Conservation (phyloP, 192 early-diverging fungal genomes). For the Mortierella claussenii region DNA sequence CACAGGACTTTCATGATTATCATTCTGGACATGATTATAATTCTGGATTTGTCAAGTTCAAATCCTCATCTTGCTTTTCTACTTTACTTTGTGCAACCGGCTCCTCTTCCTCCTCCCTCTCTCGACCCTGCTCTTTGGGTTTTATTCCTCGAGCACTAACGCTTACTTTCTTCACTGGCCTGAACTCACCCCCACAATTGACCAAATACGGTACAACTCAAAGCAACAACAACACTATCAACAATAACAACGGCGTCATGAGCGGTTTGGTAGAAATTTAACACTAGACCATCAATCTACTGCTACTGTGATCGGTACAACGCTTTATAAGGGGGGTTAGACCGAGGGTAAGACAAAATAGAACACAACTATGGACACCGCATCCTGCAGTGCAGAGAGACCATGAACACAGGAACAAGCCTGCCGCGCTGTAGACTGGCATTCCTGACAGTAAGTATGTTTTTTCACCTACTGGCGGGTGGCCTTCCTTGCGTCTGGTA, state of each 20-base stretch:
- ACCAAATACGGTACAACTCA: conserved; percentile 12
- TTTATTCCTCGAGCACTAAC: not conserved
- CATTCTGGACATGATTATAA: not conserved
- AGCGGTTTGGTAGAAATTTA: not conserved
- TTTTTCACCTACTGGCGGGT: no score
- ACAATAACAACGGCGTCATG: not conserved
- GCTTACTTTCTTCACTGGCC: not conserved
- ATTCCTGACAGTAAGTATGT: no score
- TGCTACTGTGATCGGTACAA: not conserved
- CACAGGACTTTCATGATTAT: no score
- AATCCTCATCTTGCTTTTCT: not conserved
- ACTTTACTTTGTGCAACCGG: not conserved
- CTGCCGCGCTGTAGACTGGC: no score
- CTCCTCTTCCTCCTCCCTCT: not conserved
- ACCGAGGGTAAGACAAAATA: not conserved
- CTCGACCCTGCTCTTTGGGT: not conserved
- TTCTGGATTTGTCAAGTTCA: not conserved
- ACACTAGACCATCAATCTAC: not conserved
- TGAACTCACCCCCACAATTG: conserved; percentile 13
- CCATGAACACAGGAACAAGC: no score
- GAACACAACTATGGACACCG: not conserved
- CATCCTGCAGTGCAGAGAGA: no score
- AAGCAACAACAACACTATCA: not conserved
- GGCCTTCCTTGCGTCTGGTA: not conserved
- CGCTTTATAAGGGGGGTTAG: not conserved